Conservation (phyloP, 2,329 filamentous ascomycete genomes). For the Grosmannia clavigera region DNA sequence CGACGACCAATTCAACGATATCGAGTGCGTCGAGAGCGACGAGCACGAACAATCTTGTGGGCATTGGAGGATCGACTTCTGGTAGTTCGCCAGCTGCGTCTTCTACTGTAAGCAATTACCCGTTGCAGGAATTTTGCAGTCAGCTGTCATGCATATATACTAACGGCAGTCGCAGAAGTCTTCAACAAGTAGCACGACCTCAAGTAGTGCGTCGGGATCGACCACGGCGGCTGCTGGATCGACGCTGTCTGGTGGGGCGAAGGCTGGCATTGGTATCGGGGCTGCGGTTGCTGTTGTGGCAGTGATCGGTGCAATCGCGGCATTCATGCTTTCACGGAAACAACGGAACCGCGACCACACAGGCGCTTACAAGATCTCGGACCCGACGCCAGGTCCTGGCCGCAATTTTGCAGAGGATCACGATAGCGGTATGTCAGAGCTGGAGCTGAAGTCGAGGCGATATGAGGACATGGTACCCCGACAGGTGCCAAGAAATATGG, state of each 20-base stretch:
- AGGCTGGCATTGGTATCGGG: conserved; percentile 14
- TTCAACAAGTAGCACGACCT: not conserved
- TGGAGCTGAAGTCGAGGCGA: conserved; percentile 38
- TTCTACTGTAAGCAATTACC: not conserved
- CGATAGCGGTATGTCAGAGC: conserved; percentile 24
- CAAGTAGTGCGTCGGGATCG: not conserved
- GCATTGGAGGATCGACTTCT: not conserved
- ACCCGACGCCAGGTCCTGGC: conserved; percentile 36
- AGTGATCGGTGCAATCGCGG: conserved; percentile 7
- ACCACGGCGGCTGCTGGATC: not conserved
- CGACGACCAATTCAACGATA: not conserved
- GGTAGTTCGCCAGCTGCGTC: not conserved
- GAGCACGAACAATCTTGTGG: not conserved
- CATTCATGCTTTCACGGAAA: conserved; percentile 8
- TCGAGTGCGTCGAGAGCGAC: not conserved
- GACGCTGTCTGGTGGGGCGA: conserved; percentile 8
- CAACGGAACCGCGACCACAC: not conserved
- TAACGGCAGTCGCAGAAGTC: not conserved
- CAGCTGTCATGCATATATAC: not conserved
- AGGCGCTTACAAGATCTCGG: conserved; percentile 30
- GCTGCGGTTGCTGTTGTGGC: conserved; percentile 9
- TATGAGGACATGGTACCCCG: conserved; percentile 48
- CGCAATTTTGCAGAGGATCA: conserved; percentile 27
- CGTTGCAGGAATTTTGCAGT: not conserved
- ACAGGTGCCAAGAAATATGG: conserved; percentile 30